Percentiles rank a stretch among this genome's conserved stretches.
phyloP scores from a whole-genome alignment of 768 basidiomycete species.

The Leccinum broughii region DNA sequence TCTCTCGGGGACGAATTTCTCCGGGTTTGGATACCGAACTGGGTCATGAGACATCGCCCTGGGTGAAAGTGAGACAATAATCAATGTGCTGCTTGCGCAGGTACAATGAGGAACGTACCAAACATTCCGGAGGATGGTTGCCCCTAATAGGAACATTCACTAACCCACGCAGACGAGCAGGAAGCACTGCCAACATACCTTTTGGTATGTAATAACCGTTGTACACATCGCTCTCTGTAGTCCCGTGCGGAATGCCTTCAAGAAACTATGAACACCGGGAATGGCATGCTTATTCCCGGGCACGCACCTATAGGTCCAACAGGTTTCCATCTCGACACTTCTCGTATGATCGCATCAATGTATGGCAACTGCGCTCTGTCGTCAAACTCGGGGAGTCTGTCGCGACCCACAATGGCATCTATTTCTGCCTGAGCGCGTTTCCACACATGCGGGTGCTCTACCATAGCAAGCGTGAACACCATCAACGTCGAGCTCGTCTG shows the following conservation, averaged over 20 bases:
- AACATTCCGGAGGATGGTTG: neutral
- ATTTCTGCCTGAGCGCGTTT: constrained; percentile 1
- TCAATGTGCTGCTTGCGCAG: no score
- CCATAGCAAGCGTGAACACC: neutral
- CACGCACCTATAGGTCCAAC: neutral
- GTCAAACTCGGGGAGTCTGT: constrained; percentile 4
- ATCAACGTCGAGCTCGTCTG: neutral
- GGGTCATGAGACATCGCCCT: neutral
- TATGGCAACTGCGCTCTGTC: constrained; percentile 1
- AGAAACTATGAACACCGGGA: neutral
- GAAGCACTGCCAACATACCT: constrained; percentile 25
- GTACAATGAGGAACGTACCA: neutral
- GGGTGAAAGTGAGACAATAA: neutral
- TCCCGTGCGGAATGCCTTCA: constrained; percentile 22
- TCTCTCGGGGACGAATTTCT: neutral
- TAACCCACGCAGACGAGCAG: neutral
- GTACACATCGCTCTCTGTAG: constrained; percentile 40
- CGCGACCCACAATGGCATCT: constrained; percentile 1
- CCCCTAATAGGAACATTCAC: neutral
- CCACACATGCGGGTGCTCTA: neutral
- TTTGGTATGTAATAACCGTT: constrained; percentile 50
- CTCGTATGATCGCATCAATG: neutral
- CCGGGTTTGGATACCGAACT: neutral
- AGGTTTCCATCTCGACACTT: neutral
- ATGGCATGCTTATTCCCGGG: neutral